phyloP scores from a whole-genome alignment of 306 rosid genomes.

The Medicago ruthenica region DNA sequence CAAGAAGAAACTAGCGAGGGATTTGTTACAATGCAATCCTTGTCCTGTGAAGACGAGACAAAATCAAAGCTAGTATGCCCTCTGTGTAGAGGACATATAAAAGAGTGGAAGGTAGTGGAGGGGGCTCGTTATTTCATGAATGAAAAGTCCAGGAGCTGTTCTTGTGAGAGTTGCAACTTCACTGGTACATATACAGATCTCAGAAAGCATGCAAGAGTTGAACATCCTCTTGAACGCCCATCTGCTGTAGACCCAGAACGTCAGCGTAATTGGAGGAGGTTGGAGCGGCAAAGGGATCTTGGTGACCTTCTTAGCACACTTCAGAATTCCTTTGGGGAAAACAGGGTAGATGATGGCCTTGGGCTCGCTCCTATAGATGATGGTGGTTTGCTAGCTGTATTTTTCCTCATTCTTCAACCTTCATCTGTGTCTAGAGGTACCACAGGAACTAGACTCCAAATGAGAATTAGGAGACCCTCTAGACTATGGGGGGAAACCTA shows the following conservation, averaged over 20 bases:
- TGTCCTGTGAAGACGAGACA: conserved; percentile 68
- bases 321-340: conserved; percentile 85
- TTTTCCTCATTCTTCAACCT: conserved; percentile 86
- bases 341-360: conserved; percentile 69
- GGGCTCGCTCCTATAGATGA: conserved; percentile 70
- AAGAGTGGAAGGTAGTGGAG: conserved; percentile 83
- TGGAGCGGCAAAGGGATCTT: conserved; percentile 96
- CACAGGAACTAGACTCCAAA: conserved; percentile 76
- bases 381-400: conserved; percentile 87
- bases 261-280: conserved; percentile 86
- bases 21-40: conserved; percentile 52
- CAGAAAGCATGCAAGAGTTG: conserved; percentile 93
- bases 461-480: conserved; percentile 75
- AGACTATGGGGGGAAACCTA: conserved; percentile 85
- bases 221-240: conserved; percentile 89
- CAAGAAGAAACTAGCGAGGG: conserved; percentile 63
- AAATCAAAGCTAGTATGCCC: conserved; percentile 81
- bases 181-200: conserved; percentile 85
- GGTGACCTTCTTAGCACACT: conserved; percentile 93
- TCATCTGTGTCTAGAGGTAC: conserved; percentile 70
- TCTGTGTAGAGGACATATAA: conserved; percentile 87
- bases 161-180: conserved; percentile 83
- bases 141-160: conserved; percentile 84
- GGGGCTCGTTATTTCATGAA: conserved; percentile 93
- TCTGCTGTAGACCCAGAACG: conserved; percentile 91